A percentile compares a stretch with the other conserved stretches of the same genome.
Conservation (phyloP, 2,329 filamentous ascomycete genomes). For the Sphaerulina musiva region DNA sequence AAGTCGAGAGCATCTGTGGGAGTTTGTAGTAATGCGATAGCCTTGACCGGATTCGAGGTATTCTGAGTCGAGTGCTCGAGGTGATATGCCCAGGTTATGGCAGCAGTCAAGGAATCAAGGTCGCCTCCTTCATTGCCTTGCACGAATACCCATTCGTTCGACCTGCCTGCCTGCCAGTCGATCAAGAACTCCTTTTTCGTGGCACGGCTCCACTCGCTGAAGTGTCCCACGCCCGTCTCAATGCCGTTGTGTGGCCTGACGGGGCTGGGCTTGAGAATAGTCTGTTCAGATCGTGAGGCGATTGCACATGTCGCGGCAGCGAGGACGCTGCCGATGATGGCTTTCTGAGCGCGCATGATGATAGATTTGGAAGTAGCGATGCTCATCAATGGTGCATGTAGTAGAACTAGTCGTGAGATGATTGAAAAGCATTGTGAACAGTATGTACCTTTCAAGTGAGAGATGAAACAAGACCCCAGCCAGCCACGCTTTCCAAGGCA, state of each 20-base stretch:
- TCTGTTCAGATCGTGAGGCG: constrained; percentile 6
- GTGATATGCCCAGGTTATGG: constrained; percentile 46
- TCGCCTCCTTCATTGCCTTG: constrained; percentile 45
- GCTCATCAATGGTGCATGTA: neutral
- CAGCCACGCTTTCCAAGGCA: too few species aligned
- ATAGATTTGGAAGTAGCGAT: neutral
- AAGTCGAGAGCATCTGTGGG: constrained; percentile 43
- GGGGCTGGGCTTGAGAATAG: constrained; percentile 9
- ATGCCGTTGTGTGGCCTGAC: constrained; percentile 19
- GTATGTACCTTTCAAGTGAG: too few species aligned
- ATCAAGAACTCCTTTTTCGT: constrained; percentile 44
- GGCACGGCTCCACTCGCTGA: constrained; percentile 45
- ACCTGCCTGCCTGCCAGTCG: constrained; percentile 42
- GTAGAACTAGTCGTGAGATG: too few species aligned
- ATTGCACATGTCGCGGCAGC: constrained; percentile 6
- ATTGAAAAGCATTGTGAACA: too few species aligned
- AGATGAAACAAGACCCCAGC: too few species aligned
- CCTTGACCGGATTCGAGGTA: constrained; percentile 39
- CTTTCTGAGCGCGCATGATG: neutral
- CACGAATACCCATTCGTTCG: constrained; percentile 43
- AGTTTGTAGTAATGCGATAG: constrained; percentile 44
- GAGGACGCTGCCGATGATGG: constrained; percentile 4
- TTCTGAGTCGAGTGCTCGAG: constrained; percentile 42
- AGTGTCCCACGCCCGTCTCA: constrained; percentile 45
- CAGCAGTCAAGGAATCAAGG: constrained; percentile 41